Conservation (phyloP, 2,329 filamentous ascomycete genomes). For the Scedosporium minutisporum region DNA sequence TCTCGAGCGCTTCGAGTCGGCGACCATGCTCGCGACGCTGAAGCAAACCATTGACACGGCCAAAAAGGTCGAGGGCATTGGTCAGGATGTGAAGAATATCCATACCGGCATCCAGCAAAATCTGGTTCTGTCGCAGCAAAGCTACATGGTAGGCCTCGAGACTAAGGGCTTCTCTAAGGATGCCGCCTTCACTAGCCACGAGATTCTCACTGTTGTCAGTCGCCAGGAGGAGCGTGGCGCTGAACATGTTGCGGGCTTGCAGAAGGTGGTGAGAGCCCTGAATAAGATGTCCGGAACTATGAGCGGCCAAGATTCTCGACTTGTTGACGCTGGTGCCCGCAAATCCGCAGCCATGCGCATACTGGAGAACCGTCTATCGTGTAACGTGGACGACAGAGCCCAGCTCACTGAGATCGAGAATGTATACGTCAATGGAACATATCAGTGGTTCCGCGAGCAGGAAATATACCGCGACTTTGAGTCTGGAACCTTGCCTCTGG, state of each 20-base stretch:
- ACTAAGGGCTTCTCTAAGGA: constrained; percentile 3
- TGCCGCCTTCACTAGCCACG: constrained; percentile 2
- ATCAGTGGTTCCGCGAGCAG: constrained; percentile 21
- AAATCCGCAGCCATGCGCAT: constrained; percentile 9
- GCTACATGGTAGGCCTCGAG: constrained; percentile 2
- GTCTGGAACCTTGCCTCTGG: constrained; percentile 7
- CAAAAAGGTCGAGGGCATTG: constrained; percentile 15
- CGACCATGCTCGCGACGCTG: constrained; percentile 23
- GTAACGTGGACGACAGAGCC: constrained; percentile 13
- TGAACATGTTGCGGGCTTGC: constrained; percentile 1
- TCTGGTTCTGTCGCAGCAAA: not conserved
- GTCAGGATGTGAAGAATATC: constrained; percentile 10
- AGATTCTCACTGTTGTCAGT: constrained; percentile 2
- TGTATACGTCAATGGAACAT: constrained; percentile 17
- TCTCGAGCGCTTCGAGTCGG: constrained; percentile 18
- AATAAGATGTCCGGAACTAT: not conserved
- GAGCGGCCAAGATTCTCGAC: not conserved
- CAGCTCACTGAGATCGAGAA: constrained; percentile 19
- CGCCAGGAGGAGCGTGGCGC: not conserved
- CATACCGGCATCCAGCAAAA: constrained; percentile 4
- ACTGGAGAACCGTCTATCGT: constrained; percentile 8
- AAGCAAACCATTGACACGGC: constrained; percentile 21
- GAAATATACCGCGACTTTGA: constrained; percentile 16
- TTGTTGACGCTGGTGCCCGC: not conserved
- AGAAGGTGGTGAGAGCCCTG: constrained; percentile 3